phyloP scores from a whole-genome alignment of 1,139 yeast species.

The Candida sanyaensis region DNA sequence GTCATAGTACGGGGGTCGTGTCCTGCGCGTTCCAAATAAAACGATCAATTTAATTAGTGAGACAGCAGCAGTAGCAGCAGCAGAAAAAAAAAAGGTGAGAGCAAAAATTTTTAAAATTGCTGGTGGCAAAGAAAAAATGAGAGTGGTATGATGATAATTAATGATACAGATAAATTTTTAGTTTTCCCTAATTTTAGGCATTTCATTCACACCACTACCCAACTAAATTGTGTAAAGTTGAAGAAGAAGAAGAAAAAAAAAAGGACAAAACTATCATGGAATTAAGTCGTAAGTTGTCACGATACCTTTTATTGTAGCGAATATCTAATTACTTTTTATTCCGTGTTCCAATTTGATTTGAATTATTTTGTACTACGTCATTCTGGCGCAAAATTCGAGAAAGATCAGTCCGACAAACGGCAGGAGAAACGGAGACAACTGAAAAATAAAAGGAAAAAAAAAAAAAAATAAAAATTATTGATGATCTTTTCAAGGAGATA shows the following conservation, averaged over 20 bases:
- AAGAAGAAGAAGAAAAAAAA: background rate
- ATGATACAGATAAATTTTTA: background rate
- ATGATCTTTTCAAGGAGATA: background rate
- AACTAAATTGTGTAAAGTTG: background rate
- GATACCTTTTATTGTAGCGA: background rate
- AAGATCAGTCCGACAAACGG: background rate
- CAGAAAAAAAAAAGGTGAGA: background rate
- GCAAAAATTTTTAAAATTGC: too few relatives aligned
- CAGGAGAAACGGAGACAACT: background rate
- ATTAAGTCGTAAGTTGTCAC: background rate
- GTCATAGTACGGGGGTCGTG: background rate
- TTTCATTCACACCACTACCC: constrained; percentile 1
- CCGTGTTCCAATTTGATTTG: too few relatives aligned
- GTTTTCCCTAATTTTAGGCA: background rate
- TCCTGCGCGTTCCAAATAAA: background rate
- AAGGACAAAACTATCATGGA: too few relatives aligned
- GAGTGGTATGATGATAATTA: background rate
- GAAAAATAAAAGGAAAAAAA: background rate
- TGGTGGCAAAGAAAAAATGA: background rate
- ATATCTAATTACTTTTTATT: background rate
- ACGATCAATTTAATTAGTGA: background rate
- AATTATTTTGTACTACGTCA: background rate
- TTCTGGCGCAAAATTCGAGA: background rate
- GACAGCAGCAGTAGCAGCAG: background rate
- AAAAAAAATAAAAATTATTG: background rate